Evolutionary conservation across 192 early-diverging fungal species (phyloP), one percentile per base, ranked within the genome.

Genomic region (Rhizophagus clarus): DNA sequence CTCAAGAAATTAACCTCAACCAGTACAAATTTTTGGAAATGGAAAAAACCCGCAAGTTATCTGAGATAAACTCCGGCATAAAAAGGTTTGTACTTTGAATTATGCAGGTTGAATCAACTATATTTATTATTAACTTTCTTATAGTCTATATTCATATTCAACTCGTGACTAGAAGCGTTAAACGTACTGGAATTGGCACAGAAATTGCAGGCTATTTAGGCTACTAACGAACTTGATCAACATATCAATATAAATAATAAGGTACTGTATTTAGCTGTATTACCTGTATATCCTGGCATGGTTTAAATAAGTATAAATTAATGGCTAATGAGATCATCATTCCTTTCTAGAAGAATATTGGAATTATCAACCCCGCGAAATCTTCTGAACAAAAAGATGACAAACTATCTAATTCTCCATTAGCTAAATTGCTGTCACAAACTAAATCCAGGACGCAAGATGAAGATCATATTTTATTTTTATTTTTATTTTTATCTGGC

Each of bases 1-100:
- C 0, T 2, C 29, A 64, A 64, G 62, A 64, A 64, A 64, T 64
- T 29, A 29, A 64, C 12, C 12, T 1, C 26, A 64, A 64, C 12
- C 11, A 64, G 29, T 64, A 5, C 24, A 64, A 64, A 26, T 0
- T 29, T 29, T 15, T 64, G 28, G 62, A 29, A 64, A 64, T 64
- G 51, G 51, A 64, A 64, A 64, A 64, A 28, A 64, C 7, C 11
- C 9, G 28, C 62, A 64, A 28, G 62, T 12, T 11, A 2, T 64
- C 26, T 64, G 62, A 64, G 28, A 8, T 64, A 29, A 64, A 28
- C 24, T 64, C 12, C 62, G 29, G 12, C 1, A 64, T 64, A 64
- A 64, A 63, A 64, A 56, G 62, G 62, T 64, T 64, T 64, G 26
- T 64, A 64, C 28, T 64, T 64, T 64, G 10, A 28, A 64, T 64